Percentiles rank a stretch among this genome's conserved stretches.
Conservation (phyloP, 2,329 filamentous ascomycete genomes). For the Trichocomaceae sp. region DNA sequence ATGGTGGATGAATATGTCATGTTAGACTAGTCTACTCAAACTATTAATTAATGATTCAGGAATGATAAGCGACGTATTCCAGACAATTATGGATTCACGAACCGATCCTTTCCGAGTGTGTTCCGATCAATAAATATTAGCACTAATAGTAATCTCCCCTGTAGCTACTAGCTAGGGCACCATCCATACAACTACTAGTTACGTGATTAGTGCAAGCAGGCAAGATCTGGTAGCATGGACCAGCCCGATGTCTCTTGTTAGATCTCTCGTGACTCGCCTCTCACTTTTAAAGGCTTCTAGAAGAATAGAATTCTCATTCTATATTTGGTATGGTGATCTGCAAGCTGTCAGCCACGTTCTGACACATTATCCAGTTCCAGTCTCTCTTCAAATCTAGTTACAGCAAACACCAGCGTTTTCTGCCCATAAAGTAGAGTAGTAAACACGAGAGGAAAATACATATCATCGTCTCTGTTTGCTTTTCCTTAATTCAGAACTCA, state of each 20-base stretch:
- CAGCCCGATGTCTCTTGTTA: not conserved
- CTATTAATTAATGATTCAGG: not conserved
- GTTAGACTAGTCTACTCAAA: slow-evolving; percentile 3
- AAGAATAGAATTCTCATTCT: not conserved
- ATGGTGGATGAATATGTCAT: slow-evolving; percentile 1
- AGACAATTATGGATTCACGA: not conserved
- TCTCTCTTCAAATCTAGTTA: not conserved
- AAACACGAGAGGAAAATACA: not conserved
- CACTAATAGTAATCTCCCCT: no score
- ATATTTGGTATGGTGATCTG: not conserved
- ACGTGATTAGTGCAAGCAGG: no score
- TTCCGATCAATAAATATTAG: not conserved
- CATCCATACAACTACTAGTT: not conserved
- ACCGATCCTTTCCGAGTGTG: not conserved
- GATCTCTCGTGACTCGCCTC: not conserved
- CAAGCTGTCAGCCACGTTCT: not conserved
- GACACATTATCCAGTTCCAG: no score
- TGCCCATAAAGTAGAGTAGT: not conserved
- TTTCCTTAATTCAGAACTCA: not conserved
- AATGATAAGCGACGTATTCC: not conserved
- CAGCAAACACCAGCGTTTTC: no score
- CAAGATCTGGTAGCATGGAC: not conserved
- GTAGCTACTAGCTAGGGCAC: no score
- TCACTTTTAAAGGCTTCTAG: not conserved
- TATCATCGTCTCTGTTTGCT: not conserved